Evolutionary conservation across 2,329 filamentous ascomycete genomes (phyloP).

Genomic region (Didymella glomerata): DNA sequence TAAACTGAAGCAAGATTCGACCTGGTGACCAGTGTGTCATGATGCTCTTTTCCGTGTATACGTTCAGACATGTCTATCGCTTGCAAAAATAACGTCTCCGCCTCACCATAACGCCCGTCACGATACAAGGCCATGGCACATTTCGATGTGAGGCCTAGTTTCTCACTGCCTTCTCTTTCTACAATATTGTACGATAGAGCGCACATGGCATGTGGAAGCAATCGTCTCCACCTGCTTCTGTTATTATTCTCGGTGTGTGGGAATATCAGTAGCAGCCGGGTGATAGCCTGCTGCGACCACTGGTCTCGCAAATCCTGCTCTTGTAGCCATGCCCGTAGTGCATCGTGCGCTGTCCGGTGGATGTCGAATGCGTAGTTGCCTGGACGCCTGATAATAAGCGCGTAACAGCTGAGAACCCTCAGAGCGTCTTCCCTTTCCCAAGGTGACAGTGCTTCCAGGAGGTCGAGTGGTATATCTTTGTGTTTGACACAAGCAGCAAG

Average conservation of each 20-base stretch:
- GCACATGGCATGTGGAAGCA: background rate
- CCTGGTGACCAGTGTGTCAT: background rate
- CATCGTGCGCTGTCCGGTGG: background rate
- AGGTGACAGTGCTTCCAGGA: background rate
- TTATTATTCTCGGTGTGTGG: background rate
- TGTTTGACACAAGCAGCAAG: background rate
- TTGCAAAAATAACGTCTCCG: background rate
- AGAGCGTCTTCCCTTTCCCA: background rate
- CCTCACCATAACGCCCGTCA: background rate
- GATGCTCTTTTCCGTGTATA: background rate
- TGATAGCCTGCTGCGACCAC: background rate
- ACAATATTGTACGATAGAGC: background rate
- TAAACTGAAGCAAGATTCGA: background rate
- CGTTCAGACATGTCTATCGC: background rate
- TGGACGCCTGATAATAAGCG: background rate
- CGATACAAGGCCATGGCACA: background rate
- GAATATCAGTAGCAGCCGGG: background rate
- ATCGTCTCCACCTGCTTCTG: background rate
- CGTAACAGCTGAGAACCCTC: background rate
- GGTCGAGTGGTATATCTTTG: background rate
- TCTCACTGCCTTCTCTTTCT: background rate
- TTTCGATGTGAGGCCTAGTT: background rate
- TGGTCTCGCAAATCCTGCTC: background rate
- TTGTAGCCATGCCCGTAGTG: background rate
- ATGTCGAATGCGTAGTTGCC: background rate